A percentile compares a stretch with the other conserved stretches of the same genome.
phyloP scores from a whole-genome alignment of 768 basidiomycete species.

The Leccinum variicolor region DNA sequence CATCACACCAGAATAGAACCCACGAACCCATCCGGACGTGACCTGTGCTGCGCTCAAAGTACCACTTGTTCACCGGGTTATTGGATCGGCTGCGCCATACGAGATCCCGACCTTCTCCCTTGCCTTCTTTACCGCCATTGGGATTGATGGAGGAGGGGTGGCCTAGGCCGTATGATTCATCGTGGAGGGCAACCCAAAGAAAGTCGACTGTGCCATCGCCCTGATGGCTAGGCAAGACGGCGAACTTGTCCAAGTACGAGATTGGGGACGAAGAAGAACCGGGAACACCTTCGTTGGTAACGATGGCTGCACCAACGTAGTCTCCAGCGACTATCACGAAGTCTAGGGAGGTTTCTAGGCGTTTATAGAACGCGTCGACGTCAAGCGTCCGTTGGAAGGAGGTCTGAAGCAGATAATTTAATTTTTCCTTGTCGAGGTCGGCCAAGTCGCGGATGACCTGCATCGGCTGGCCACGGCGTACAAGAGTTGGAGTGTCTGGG shows the following conservation, averaged over 20 bases:
- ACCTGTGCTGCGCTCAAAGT: slow-evolving; percentile 93
- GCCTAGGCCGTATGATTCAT: slow-evolving; percentile 96
- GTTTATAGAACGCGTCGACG: slow-evolving; percentile 68
- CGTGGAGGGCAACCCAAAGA: slow-evolving; percentile 96
- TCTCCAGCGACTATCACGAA: slow-evolving; percentile 94
- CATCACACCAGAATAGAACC: slow-evolving; percentile 99
- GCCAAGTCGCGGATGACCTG: slow-evolving; percentile 67
- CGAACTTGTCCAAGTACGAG: slow-evolving; percentile 98
- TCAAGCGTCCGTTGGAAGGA: slow-evolving; percentile 79
- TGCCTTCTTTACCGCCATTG: slow-evolving; percentile 87
- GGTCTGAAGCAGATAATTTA: slow-evolving; percentile 81
- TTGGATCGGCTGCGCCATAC: slow-evolving; percentile 93
- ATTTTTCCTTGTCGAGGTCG: slow-evolving; percentile 72
- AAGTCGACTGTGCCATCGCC: slow-evolving; percentile 99
- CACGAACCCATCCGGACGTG: slow-evolving; percentile 83
- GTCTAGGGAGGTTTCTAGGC: slow-evolving; percentile 76
- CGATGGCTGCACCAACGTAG: slow-evolving; percentile 92
- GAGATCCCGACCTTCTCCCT: slow-evolving; percentile 87
- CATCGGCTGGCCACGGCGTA: slow-evolving; percentile 86
- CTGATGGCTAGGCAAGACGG: slow-evolving; percentile 90
- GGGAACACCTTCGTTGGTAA: slow-evolving; percentile 62
- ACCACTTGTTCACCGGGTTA: slow-evolving; percentile 99
- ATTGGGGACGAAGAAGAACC: slow-evolving; percentile 43
- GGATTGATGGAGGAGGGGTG: slow-evolving; percentile 92
- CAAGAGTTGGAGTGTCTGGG: slow-evolving; percentile 86